Evolutionary conservation across 2,329 filamentous ascomycete species (phyloP), one percentile per base, ranked within the genome.

Genomic region (Curvularia verruculosa): DNA sequence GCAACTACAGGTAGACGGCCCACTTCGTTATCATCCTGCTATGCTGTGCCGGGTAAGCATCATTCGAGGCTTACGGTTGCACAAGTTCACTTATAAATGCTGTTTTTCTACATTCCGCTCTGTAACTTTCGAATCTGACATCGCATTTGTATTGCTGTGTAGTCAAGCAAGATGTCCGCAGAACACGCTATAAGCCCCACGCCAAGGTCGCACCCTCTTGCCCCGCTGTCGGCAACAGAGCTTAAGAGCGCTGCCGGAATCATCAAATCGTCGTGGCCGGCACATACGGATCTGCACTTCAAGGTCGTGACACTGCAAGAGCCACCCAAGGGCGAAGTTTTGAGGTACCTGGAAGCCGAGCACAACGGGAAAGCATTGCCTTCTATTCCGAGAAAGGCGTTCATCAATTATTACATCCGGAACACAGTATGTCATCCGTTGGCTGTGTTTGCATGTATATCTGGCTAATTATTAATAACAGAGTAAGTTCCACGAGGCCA

Each of bases 301-400:
- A 91, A 91, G 77, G 84, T 83, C 64, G 83, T 91, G 49, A 89
- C 85, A 21, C 79, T 89, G 3, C 82, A 87, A 49, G 87, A 90
- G 67, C 87, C 87, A 3, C 78, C 80, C 37, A 90, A 90, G 78
- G 77, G 77, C 36, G 80, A 85, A 61, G 79, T 82, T 59, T 69
- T 87, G 6, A 81, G 82, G n/a, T 89, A 88, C 70, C 76, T 86
- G 18, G 85, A 87, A 49, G 87, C 85, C 36, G 87, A 89, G 68
- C 82, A 86, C 54, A 76, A 77, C 28, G 81, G 83, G 24, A 73
- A 74, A 19, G 77, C 80, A 3, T 76, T 84, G 49, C 85, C 85
- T 18, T 77, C 79, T 12, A 81, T 80, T 59, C 81, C 79, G 66
- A 77, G 81, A 69, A 87, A 81, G 75, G 84, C 77, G 7, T 85